Base-by-base conservation (phyloP, 106 monocot genomes). In the Amphibolis antarctica region DNA sequence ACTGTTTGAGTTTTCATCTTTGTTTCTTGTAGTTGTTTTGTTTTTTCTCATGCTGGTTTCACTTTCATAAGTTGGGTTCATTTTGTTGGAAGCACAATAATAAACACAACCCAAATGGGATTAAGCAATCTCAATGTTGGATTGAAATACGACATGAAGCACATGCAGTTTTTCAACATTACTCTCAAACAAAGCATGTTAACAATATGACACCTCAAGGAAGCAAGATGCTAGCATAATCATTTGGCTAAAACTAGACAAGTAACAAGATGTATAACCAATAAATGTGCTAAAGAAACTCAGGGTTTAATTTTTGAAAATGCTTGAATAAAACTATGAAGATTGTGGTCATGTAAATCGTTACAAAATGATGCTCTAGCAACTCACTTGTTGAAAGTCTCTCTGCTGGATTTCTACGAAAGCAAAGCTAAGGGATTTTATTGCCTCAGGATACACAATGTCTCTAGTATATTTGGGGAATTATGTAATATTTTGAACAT, bases 401-500 rank as follows among this genome's bases (percentile, higher is more conserved):
- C 9, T 89, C 86, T 29, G 80, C 80, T 0, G 89, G 89, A 71
- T 90, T 86, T 64, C 94, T 80, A 23, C 64, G 80, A 36, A 93
- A 93, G 61, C 94, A 96, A 19, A 18, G 29, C 47, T 42, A 63
- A 26, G 90, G 67, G 64, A 96, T 84, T 50, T 86, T 82, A 53
- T 84, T 96, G 5, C 94, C 86, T 96, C 94, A n/a, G 66, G 31
- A n/a, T n/a, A 11, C 89, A 96, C 64, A 96, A 70, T 28, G 60
- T 62, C 21, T 89, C 84, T 10, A 89, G 89, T 54, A 86, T 78
- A 24, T 60, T 72, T 1, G 86, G 89, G 48, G 84, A 84, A 30
- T 76, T 80, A 49, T 84, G 77, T 63, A 86, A 62, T 4, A 86
- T 84, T 65, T 84, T 96, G 50, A 96, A 96, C 86, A 96, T 86